These are phyloP conservation scores for Ceratocystis colombiana DNA, from an alignment of 2,329 filamentous ascomycete species.

Conservation along the genomic window DNA sequence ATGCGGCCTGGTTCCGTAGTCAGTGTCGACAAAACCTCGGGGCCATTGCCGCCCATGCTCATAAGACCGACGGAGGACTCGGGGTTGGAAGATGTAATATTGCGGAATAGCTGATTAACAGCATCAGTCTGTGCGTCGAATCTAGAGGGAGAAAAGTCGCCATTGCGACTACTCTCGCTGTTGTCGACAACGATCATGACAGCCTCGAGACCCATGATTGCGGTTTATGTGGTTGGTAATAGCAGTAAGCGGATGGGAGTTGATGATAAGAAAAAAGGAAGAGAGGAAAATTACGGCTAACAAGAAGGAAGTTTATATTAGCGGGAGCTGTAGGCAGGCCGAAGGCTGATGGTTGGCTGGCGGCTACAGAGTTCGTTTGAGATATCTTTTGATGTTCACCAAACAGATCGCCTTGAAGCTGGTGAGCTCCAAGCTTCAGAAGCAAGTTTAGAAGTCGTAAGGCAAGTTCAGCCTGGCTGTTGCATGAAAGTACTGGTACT, in stretches of 20 bases:
- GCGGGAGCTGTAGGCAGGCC: too few relatives aligned
- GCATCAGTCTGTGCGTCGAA: slow-evolving; percentile 96
- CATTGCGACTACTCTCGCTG: slow-evolving; percentile 96
- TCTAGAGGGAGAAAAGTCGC: slow-evolving; percentile 80
- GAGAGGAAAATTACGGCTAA: not conserved
- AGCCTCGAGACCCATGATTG: slow-evolving; percentile 94
- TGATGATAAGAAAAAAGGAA: not conserved
- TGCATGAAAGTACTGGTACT: not conserved
- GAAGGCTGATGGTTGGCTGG: slow-evolving; percentile 8
- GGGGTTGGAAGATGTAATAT: slow-evolving; percentile 88
- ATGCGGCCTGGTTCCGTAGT: slow-evolving; percentile 96
- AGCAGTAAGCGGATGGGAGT: slow-evolving; percentile 2
- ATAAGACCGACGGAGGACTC: slow-evolving; percentile 96
- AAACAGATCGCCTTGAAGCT: slow-evolving; percentile 23
- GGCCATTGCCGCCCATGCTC: slow-evolving; percentile 98
- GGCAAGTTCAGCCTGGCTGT: slow-evolving; percentile 24
- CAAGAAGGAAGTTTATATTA: not conserved
- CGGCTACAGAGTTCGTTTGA: not conserved
- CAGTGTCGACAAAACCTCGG: slow-evolving; percentile 90
- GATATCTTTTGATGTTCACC: slow-evolving; percentile 21
- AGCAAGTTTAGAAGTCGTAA: slow-evolving; percentile 23
- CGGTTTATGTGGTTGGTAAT: slow-evolving; percentile 29
- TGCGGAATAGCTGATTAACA: slow-evolving; percentile 88
- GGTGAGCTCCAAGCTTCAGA: slow-evolving; percentile 16
- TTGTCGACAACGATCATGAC: slow-evolving; percentile 99